Evolutionary conservation across 768 basidiomycete genomes (phyloP).

Genomic region (Lactarius quietus): DNA sequence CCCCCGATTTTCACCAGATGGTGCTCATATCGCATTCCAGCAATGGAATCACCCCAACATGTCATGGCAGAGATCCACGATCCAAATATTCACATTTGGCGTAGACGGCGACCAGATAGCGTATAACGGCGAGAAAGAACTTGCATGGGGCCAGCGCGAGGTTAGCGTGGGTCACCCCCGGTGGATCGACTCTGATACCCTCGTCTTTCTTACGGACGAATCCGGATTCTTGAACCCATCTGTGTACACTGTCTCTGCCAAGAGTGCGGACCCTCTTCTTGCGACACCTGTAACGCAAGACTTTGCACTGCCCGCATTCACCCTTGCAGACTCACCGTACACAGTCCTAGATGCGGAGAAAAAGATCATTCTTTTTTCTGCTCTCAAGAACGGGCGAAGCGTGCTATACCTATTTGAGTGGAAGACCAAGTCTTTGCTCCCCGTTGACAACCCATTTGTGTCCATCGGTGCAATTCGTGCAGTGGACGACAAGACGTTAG

Average conservation of each 20-base stretch:
- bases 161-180: slow-evolving; percentile 8
- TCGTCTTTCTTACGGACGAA: slow-evolving; percentile 11
- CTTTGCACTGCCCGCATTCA: slow-evolving; percentile 10
- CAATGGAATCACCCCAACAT: slow-evolving; percentile 69
- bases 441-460: slow-evolving; percentile 12
- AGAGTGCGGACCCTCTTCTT: slow-evolving; percentile 4
- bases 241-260: slow-evolving; percentile 1
- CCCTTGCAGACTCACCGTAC: slow-evolving; percentile 9
- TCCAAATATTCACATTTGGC: slow-evolving; percentile 50
- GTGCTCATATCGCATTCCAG: slow-evolving; percentile 54
- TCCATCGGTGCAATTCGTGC: neutral
- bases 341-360: neutral
- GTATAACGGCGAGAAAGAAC: neutral
- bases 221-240: slow-evolving; percentile 19
- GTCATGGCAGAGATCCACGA: slow-evolving; percentile 66
- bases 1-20: slow-evolving; percentile 58
- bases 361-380: neutral
- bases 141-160: slow-evolving; percentile 12
- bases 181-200: slow-evolving; percentile 12
- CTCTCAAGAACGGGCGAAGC: slow-evolving; percentile 5
- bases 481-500: neutral
- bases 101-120: slow-evolving; percentile 25
- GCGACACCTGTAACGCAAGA: neutral
- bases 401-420: slow-evolving; percentile 1
- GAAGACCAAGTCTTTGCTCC: neutral